These are phyloP conservation scores for Cladosporium sp. DNA, from an alignment of 2,329 filamentous ascomycete genomes.

Conservation along the genomic window DNA sequence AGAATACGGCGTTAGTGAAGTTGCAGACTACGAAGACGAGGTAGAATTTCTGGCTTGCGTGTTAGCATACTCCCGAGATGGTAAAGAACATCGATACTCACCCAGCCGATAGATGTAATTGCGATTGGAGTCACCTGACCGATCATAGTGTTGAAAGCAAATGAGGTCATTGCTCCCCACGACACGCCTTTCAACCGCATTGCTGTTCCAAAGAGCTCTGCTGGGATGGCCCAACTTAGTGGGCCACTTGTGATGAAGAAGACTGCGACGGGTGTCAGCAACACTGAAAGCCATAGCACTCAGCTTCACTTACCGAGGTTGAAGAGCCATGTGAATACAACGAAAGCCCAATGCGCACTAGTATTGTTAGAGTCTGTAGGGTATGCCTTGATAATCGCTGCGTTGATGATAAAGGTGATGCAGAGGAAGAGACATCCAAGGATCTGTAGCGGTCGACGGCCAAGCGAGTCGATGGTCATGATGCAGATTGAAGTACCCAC, in stretches of 20 bases:
- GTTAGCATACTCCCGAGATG: background rate
- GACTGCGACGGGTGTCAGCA: background rate
- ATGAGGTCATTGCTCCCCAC: conserved; percentile 29
- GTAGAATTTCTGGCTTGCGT: conserved; percentile 25
- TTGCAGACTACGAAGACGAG: conserved; percentile 35
- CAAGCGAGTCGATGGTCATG: conserved; percentile 30
- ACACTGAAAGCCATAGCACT: background rate
- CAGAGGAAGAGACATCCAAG: conserved; percentile 28
- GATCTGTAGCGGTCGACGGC: conserved; percentile 30
- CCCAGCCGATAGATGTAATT: conserved; percentile 30
- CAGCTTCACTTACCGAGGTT: conserved; percentile 24
- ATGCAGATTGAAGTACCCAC: conserved; percentile 27
- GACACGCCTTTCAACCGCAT: conserved; percentile 32
- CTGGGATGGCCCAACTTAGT: conserved; percentile 34
- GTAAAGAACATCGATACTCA: background rate
- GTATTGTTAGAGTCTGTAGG: conserved; percentile 24
- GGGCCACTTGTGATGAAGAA: conserved; percentile 22
- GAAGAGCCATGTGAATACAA: conserved; percentile 33
- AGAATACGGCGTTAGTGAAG: conserved; percentile 38
- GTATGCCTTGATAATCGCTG: conserved; percentile 28
- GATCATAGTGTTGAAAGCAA: conserved; percentile 39
- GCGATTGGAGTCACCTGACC: conserved; percentile 35
- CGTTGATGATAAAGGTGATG: conserved; percentile 32
- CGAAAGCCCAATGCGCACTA: conserved; percentile 32
- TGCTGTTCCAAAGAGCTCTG: conserved; percentile 34